Evolutionary conservation across 1,284 basidiomycete genomes (phyloP), one percentile per base, ranked within the genome.

Genomic region (Trichosporon sp.): DNA sequence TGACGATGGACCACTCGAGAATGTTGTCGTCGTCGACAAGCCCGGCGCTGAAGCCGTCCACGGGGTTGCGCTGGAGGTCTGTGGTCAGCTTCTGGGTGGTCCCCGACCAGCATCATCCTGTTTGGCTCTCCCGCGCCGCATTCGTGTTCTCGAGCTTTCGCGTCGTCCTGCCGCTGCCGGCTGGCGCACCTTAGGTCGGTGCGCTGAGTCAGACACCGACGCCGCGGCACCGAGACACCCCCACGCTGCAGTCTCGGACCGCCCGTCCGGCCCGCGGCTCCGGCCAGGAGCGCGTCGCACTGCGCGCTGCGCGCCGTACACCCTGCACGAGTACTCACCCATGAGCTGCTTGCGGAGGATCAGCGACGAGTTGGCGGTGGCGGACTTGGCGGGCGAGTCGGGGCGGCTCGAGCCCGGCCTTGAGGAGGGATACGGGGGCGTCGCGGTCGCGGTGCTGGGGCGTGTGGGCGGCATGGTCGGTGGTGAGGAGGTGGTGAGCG

Each of bases 21-120:
- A 97, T 85, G 84, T 97, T 95, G 83, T 89, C 88, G 73, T 97
- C 95, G 79, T 96, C 93, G 51, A 95, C 93, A 66, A 98, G 88
- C 38, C 95, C 95, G 81, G 93, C 95, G 58, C 92, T 95, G 85
- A 98, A 97, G 7, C 95, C 95, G 78, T 95, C 91, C 3, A 95
- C 92, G 2, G 95, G 95, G 68, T 87, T 87, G 84, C 94, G 95
- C 35, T 90, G 92, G 74, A 96, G 88, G 78, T 95, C 93, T 85
- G 68, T 15, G 1, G 65, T 68, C 44, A 69, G 64, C 56, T 29
- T 32, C 18, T 42, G 35, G 6, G 9, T 42, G 4, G 38, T 12
- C n/a, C n/a, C n/a, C n/a, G n/a, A n/a, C n/a, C n/a, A n/a, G n/a
- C n/a, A n/a, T n/a, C n/a, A n/a, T 42, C 38, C 3, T n/a, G 27